Base-by-base conservation (phyloP, 306 rosid genomes). In the Prunus salicina region DNA sequence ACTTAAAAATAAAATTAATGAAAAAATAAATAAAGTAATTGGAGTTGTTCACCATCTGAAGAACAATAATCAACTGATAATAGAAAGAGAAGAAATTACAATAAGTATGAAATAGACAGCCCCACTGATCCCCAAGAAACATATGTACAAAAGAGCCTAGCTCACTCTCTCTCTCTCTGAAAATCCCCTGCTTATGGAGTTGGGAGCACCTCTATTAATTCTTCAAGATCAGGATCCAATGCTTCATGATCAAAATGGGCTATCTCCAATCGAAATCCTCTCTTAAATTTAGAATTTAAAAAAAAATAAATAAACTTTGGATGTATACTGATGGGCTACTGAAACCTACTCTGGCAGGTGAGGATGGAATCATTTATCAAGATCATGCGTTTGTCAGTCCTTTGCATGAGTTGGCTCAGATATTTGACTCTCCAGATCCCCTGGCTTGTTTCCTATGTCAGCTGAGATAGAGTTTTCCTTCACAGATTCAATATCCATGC, bases 401-500 rank as follows among this genome's bases (percentile, higher is more conserved):
- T 88, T 80, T 80, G 81, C 86, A 32, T 76, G 84, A 68, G 81
- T 82, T 80, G 85, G 82, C 79, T 86, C 90, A 0, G 74, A 64
- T 46, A n/a, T 67, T 49, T 72, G 73, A 88, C 75, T 87, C 80
- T 77, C 82, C 8, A 84, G 64, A 66, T 85, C 84, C 34, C 56
- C 89, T 5, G 22, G 72, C 80, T 85, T 41, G 70, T 55, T 81
- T 82, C 85, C 86, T 13, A 71, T 72, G 30, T 85, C 88, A 66
- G 87, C 80, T 80, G 88, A 79, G 79, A 78, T 84, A 41, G 91
- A 62, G 72, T 71, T 51, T 68, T 93, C 98, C 82, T 88, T 88
- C 80, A 79, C 51, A 2, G 88, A 76, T 69, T 95, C 99, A 12
- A 89, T 90, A 72, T 92, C 99, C 84, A 86, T 80, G 90, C 89